Conservation (phyloP, 148 eudicot species). For the Drosera capensis region DNA sequence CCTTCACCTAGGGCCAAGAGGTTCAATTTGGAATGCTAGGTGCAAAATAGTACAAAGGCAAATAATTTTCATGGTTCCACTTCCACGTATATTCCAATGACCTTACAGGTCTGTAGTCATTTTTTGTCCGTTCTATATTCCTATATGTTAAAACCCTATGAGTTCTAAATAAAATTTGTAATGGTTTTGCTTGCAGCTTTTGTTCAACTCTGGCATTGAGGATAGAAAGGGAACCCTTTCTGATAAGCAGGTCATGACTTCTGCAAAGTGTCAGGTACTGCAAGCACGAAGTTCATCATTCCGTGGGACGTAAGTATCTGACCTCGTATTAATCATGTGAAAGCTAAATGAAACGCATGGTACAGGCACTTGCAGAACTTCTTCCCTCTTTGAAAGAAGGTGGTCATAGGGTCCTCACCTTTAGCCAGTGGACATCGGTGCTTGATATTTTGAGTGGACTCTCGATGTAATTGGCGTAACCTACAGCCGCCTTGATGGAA, state of each 20-base stretch:
- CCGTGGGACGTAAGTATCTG: neutral
- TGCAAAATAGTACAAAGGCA: no score
- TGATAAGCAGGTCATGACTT: constrained; percentile 50
- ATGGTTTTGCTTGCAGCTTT: no score
- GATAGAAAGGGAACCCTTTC: constrained; percentile 55
- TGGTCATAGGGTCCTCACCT: constrained; percentile 85
- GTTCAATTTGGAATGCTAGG: no score
- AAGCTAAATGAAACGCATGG: constrained; percentile 2
- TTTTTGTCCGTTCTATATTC: no score
- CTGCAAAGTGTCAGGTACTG: constrained; percentile 80
- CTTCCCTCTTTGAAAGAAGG: constrained; percentile 51
- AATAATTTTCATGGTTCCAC: no score
- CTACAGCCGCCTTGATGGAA: constrained; percentile 93
- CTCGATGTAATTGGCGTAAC: constrained; percentile 80
- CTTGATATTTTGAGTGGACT: constrained; percentile 99
- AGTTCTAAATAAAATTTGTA: no score
- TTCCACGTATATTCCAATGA: no score
- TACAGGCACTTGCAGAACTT: constrained; percentile 60
- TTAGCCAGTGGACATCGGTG: constrained; percentile 99
- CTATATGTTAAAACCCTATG: no score
- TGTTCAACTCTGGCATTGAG: constrained; percentile 42
- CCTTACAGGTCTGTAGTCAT: no score
- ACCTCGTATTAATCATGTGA: neutral
- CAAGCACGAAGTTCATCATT: neutral
- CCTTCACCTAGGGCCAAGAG: no score